Evolutionary conservation across 176 grass and related monocot species (phyloP), one percentile per base, ranked within the genome.

Genomic region (Thinopyrum elongatum): DNA sequence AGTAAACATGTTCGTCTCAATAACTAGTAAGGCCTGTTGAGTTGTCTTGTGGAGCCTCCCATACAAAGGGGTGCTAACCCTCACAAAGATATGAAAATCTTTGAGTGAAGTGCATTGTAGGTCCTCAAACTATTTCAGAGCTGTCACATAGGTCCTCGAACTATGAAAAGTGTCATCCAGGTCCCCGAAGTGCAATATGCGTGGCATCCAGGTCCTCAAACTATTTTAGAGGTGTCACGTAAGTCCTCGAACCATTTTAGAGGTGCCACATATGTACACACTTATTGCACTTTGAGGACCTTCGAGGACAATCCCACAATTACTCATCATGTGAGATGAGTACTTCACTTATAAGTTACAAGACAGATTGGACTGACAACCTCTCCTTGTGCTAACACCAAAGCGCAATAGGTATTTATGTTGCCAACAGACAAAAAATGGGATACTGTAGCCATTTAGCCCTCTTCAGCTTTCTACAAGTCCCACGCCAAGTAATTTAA

Each of bases 351-450:
- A 49, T 9, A 29, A 15, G 13, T 28, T 8, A 74, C 12, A 3
- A 78, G 30, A 69, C 15, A 79, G 16, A 69, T 35, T 61, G 22
- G 80, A 87, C 9, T 69, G 44, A 58, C 41, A 35, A 80, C 10
- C 55, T 74, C 65, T 79, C 10, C 21, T 79, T 68, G 46, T 31
- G 42, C 53, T 33, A 79, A 83, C 17, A 79, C 30, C 83, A 67
- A 86, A 84, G 34, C 12, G 28, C 2, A 60, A 51, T 80, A 60
- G 67, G 42, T 36, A 83, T 11, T 34, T 36, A 77, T 35, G 63
- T 78, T 69, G 49, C 9, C 4, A 3, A 70, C 29, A 10, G 26
- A 1, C 17, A 80, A 72, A 60, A 51, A 63, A 14, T 63, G 78
- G 26, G 22, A 57, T 10, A 69, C 28, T 83, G 60, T 27, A 68